phyloP scores from a whole-genome alignment of 148 eudicot genomes.

The Rheum nobile region DNA sequence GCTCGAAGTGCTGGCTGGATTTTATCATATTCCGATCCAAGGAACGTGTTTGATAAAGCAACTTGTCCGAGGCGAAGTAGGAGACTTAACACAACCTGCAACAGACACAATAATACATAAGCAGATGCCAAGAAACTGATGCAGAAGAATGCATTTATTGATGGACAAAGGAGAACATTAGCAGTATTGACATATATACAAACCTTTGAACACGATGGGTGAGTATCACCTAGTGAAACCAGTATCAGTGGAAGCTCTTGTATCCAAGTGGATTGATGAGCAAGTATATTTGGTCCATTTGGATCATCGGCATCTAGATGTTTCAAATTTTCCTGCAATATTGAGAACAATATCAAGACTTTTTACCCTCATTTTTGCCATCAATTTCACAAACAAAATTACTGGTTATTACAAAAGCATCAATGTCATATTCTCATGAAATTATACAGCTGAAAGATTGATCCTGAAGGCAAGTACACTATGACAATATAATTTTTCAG shows the following conservation, averaged over 20 bases:
- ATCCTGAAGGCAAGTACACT: background rate
- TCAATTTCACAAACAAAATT: background rate
- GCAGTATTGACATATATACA: background rate
- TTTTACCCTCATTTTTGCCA: background rate
- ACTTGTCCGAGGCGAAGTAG: slow-evolving; percentile 62
- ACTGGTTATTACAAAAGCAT: background rate
- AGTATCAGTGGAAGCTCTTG: slow-evolving; percentile 57
- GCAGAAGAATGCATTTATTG: background rate
- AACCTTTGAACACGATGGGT: slow-evolving; percentile 53
- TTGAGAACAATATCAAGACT: background rate
- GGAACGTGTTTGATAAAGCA: slow-evolving; percentile 34
- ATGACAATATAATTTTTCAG: background rate
- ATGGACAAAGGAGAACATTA: background rate
- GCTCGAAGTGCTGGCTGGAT: slow-evolving; percentile 40
- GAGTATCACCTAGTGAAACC: slow-evolving; percentile 41
- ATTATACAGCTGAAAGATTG: background rate
- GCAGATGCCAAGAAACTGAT: background rate
- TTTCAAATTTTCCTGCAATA: slow-evolving; percentile 35
- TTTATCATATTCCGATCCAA: slow-evolving; percentile 53
- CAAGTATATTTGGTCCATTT: slow-evolving; percentile 35
- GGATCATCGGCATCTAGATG: slow-evolving; percentile 32
- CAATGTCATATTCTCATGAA: background rate
- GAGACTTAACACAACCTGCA: slow-evolving; percentile 61
- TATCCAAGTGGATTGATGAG: slow-evolving; percentile 54
- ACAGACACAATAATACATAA: slow-evolving; percentile 7